Evolutionary conservation across 2,329 filamentous ascomycete species (phyloP), one percentile per base, ranked within the genome.

Genomic region (Pseudogymnoascus sp.): DNA sequence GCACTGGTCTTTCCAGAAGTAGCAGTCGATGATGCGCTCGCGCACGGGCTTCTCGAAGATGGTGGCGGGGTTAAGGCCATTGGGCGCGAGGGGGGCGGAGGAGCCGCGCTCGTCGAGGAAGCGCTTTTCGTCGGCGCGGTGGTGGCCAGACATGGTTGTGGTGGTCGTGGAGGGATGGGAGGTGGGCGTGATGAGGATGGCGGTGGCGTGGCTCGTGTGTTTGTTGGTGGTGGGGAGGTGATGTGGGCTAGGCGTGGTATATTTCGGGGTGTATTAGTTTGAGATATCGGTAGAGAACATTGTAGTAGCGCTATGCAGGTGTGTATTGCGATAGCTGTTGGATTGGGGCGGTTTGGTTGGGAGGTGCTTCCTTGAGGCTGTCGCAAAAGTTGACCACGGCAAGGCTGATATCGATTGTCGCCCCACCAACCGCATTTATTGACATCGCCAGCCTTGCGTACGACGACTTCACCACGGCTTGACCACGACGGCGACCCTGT

Each of bases 1-100:
- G 74, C 94, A 97, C 77, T 97, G 92, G 76, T 97, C 94, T 75
- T 97, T 97, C 89, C 92, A 99, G 79, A 96, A 99, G 77, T 96
- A 95, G 60, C 86, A 90, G 71, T 96, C 92, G 68, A 92, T 86
- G 74, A 99, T 97, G 72, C 94, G 92, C 76, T 99, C 94, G 71
- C 90, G 89, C 66, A 97, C 91, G 40, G 92, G 89, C 74, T 96
- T 96, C 75, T 97, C 93, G 82, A 97, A 89, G 63, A 97, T 89
- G 4, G 89, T 92, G n/a, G 92, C 90, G 0, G 93, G 93, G 77
- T 97, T 97, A 71, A 95, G 88, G 64, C 92, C 92, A 73, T 93
- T 87, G 63, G 84, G 92, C 65, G 94, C 87, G 21, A 95, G 83
- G 36, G 85, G 76, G 50, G 87, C 89, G 10, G 78, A 80, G 72